Conservation (phyloP, 2,329 filamentous ascomycete species). For the Botrytis paeoniae region DNA sequence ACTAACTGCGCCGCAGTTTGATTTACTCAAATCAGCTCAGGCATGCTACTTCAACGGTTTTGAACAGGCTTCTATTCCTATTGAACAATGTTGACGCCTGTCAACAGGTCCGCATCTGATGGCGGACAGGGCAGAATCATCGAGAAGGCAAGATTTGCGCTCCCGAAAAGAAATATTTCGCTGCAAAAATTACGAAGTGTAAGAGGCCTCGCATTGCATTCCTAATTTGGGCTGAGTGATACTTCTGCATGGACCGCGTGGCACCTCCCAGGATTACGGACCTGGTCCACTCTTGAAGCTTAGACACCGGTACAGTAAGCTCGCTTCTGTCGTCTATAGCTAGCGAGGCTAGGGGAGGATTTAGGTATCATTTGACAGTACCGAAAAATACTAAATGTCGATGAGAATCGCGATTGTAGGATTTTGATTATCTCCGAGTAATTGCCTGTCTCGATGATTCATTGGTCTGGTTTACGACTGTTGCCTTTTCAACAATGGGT, state of each 20-base stretch:
- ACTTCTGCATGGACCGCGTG: not conserved
- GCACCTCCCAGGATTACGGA: not conserved
- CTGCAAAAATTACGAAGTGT: not conserved
- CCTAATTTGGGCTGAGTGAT: not conserved
- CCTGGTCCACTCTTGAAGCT: not conserved
- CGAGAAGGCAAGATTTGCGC: not conserved
- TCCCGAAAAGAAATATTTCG: not conserved
- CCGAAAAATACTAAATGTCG: not conserved
- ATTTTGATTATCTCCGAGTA: not conserved
- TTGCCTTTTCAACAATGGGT: not conserved
- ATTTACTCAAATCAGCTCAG: not conserved
- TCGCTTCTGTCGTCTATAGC: not conserved
- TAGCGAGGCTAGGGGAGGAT: not conserved
- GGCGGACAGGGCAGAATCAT: not conserved
- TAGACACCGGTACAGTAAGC: not conserved
- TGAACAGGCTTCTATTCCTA: not conserved
- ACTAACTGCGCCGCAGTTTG: not conserved
- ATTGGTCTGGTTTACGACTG: not conserved
- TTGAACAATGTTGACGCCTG: not conserved
- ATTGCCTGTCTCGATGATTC: not conserved
- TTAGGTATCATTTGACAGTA: not conserved
- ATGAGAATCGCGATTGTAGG: not conserved
- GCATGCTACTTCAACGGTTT: not conserved
- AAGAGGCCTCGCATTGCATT: conserved; percentile 5
- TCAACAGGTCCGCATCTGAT: not conserved